phyloP scores from a whole-genome alignment of 441 rosid genomes.

The Euphorbia celastroides region DNA sequence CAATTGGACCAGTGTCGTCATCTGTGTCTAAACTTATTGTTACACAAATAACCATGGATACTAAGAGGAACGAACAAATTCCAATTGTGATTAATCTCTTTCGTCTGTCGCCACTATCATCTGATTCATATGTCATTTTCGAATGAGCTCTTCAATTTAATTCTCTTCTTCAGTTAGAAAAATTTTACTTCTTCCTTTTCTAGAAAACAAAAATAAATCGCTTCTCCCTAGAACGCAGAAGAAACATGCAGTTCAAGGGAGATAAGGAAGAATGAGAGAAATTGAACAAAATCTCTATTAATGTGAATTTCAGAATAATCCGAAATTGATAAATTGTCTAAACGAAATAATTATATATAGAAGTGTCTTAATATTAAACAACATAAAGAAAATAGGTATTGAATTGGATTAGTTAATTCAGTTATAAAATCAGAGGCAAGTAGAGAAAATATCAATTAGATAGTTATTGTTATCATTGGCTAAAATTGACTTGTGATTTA shows the following conservation, averaged over 20 bases:
- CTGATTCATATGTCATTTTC: constrained; percentile 7
- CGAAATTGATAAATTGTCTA: not conserved
- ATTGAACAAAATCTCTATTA: not conserved
- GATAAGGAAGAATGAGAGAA: not conserved
- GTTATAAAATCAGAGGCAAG: constrained; percentile 17
- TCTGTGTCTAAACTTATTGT: constrained; percentile 31
- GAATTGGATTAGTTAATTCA: constrained; percentile 6
- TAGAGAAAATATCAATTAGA: not conserved
- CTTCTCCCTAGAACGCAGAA: constrained; percentile 12
- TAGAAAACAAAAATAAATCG: not conserved
- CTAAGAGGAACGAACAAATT: constrained; percentile 43
- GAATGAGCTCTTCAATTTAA: not conserved
- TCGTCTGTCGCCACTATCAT: constrained; percentile 30
- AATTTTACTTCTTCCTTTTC: not conserved
- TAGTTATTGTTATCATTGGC: constrained; percentile 5
- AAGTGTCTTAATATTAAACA: not conserved
- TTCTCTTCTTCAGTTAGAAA: not conserved
- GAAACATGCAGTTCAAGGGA: constrained; percentile 11
- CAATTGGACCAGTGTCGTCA: not conserved
- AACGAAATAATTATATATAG: not conserved
- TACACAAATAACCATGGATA: constrained; percentile 50
- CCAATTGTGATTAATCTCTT: constrained; percentile 37
- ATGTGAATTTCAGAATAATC: not conserved
- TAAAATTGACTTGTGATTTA: not conserved
- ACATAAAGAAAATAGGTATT: not conserved